Base-by-base conservation (phyloP, 2,329 filamentous ascomycete genomes). In the Claviceps citrina region DNA sequence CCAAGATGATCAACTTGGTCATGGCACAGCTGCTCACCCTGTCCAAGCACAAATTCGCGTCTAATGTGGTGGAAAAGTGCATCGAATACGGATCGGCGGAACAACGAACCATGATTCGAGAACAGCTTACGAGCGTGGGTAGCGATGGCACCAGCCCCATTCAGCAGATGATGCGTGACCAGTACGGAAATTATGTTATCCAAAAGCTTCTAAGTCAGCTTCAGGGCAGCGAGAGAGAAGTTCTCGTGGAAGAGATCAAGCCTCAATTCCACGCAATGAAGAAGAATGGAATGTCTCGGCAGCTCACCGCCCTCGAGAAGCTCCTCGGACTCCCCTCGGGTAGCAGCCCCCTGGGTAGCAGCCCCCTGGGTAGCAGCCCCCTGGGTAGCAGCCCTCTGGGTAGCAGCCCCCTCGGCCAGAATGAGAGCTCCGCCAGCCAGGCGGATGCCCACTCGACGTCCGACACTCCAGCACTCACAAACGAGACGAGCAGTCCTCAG, bases 41-140 rank as follows among this genome's bases (percentile, higher is more conserved):
- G 50, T 94, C 86, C 20, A 94, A 86, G 65, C 85, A 96, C 65
- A 98, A 98, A 57, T 93, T 84, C 53, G 89, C 91, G 1, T 95
- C 87, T 53, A 96, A 98, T 51, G 89, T 98, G 3, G 89, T 98
- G 1, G 91, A 98, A 61, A 89, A 85, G 60, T 93, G 86, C 55
- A 80, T 96, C 44, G 68, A 81, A 41, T 73, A 70, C 48, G 84
- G 84, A 16, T 75, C 75, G 0, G 64, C 72, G 16, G 67, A 78
- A 38, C 81, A 93, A 55, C 77, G 81, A 38, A 70, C 67, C 26
- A 68, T 70, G 25, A 85, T 95, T 43, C 72, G 83, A 39, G 64
- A 66, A 37, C 68, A 73, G 43, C 64, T 87, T 20, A 77, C 71
- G 2, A 67, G 68, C 1, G 56, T 67, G 13, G 73, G 73, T 39